Conservation (phyloP, 2,329 filamentous ascomycete species). For the Fusarium robinianum region DNA sequence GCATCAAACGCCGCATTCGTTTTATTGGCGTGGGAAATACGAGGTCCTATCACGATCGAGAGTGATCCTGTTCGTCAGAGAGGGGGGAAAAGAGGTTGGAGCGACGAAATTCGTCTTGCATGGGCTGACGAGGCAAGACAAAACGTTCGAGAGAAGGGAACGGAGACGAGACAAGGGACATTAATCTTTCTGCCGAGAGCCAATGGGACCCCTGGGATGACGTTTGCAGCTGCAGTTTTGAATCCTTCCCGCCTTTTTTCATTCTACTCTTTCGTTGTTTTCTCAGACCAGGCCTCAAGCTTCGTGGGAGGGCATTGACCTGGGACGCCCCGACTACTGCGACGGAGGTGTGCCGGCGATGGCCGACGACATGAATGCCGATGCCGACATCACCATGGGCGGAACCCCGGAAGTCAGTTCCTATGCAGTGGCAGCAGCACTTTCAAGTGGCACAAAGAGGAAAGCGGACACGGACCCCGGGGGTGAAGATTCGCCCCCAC, state of each 20-base stretch:
- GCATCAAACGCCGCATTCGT: too few species aligned
- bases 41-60: too few species aligned
- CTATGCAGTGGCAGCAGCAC: conserved; percentile 8
- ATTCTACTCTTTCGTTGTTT: not conserved
- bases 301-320: not conserved
- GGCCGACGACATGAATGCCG: conserved; percentile 51
- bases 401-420: conserved; percentile 2
- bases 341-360: conserved; percentile 34
- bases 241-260: too few species aligned
- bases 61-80: too few species aligned
- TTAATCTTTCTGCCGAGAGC: conserved; percentile 6
- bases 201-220: too few species aligned
- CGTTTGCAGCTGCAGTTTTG: too few species aligned
- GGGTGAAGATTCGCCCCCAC: conserved; percentile 48
- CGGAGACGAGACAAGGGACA: conserved; percentile 25
- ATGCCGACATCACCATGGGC: conserved; percentile 36
- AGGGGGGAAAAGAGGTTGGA: too few species aligned
- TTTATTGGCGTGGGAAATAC: too few species aligned
- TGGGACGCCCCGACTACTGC: not conserved
- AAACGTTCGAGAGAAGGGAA: too few species aligned
- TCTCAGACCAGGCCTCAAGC: conserved; percentile 5
- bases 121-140: too few species aligned
- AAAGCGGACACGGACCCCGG: conserved; percentile 50
- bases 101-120: too few species aligned
- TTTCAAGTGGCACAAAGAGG: conserved; percentile 52